These are phyloP conservation scores for Schizothecium vesticola DNA, from an alignment of 495 filamentous ascomycete species.

Conservation along the genomic window DNA sequence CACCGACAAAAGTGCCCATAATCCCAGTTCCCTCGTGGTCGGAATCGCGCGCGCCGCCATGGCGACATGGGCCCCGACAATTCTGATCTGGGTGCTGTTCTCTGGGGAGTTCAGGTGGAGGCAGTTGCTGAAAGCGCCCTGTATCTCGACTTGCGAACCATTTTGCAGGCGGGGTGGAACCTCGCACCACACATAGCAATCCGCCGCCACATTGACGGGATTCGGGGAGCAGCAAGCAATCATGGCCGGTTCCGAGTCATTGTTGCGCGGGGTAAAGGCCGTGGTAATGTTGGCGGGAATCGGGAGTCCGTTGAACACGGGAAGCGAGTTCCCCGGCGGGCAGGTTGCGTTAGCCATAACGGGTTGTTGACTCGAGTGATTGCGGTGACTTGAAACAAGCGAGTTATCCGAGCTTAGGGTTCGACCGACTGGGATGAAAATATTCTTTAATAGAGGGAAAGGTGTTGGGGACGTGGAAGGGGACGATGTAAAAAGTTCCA, in stretches of 20 bases:
- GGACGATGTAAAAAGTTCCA: too few species aligned
- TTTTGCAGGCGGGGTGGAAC: neutral
- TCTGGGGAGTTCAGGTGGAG: too few species aligned
- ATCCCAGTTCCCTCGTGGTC: too few species aligned
- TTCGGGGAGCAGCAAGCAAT: conserved; percentile 2
- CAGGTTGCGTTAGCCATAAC: conserved; percentile 1
- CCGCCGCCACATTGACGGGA: neutral
- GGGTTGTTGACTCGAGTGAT: neutral
- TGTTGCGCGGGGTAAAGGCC: conserved; percentile 1
- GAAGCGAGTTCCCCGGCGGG: neutral
- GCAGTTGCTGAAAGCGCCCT: too few species aligned
- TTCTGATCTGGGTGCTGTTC: too few species aligned
- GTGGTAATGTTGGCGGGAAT: conserved; percentile 4
- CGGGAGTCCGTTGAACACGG: neutral
- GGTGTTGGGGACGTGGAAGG: neutral
- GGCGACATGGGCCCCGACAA: too few species aligned
- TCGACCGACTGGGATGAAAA: too few species aligned
- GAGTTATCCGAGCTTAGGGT: neutral
- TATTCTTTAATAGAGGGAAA: too few species aligned
- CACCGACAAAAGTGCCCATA: too few species aligned
- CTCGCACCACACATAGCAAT: conserved; percentile 5
- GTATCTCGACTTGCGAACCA: neutral
- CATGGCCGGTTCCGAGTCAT: neutral
- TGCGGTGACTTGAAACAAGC: neutral
- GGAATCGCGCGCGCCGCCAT: too few species aligned